Percentiles rank a stretch among this genome's conserved stretches.
Evolutionary conservation across 2,329 filamentous ascomycete genomes (phyloP).

Genomic region (Botrytis pseudocinerea): DNA sequence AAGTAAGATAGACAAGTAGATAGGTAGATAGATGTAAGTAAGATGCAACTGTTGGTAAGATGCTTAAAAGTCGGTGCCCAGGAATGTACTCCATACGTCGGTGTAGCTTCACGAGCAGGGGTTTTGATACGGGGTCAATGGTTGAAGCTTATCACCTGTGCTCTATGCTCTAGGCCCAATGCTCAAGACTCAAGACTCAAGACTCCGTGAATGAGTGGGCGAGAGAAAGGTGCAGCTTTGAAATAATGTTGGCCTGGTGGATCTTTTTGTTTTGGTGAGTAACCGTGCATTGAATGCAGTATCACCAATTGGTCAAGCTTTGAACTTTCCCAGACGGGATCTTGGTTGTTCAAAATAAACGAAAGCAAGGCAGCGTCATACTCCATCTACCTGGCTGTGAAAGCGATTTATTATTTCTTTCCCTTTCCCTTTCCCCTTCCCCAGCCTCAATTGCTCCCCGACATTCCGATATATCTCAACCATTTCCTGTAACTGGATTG

Average conservation of each 20-base stretch:
- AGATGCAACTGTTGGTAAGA: neutral
- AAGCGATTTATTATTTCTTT: neutral
- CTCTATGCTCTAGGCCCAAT: neutral
- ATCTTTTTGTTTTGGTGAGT: neutral
- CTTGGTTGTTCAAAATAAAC: slow-evolving; percentile 4
- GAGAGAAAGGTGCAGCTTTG: neutral
- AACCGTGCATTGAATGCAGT: neutral
- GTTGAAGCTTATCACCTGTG: neutral
- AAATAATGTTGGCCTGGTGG: neutral
- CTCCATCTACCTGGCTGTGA: neutral
- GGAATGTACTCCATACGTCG: neutral
- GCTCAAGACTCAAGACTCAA: no score
- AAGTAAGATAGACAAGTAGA: neutral
- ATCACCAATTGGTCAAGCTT: neutral
- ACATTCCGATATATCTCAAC: neutral
- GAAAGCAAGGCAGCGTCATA: slow-evolving; percentile 22
- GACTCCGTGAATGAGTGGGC: neutral
- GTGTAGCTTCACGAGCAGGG: neutral
- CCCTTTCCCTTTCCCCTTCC: neutral
- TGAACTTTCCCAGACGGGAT: neutral
- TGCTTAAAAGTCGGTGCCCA: neutral
- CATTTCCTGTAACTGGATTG: neutral
- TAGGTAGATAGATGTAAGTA: neutral
- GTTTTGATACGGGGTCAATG: neutral
- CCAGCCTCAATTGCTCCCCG: neutral